phyloP scores from a whole-genome alignment of 352 stramenopile species.

The Elongisporangium anandrum region DNA sequence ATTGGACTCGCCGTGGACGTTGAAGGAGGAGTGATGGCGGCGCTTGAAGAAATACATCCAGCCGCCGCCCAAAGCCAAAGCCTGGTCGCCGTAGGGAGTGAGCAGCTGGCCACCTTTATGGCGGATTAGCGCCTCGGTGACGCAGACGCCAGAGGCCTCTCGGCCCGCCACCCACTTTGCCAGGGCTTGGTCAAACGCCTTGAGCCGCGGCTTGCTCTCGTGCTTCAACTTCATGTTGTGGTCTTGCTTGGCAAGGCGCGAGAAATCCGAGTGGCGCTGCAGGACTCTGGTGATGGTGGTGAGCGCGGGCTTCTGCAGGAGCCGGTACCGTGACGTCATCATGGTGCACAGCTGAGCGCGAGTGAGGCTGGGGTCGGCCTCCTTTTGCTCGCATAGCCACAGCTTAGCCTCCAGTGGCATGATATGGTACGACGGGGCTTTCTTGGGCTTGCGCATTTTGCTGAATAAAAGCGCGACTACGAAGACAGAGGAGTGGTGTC shows the following conservation, averaged over 20 bases:
- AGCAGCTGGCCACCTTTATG: background rate
- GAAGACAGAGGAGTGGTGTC: no score
- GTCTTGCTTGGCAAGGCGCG: background rate
- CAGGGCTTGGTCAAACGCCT: background rate
- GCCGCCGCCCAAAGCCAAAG: background rate
- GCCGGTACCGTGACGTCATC: background rate
- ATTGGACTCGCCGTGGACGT: background rate
- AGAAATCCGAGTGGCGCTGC: no score
- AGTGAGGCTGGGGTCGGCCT: background rate
- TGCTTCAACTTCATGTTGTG: background rate
- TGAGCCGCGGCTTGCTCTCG: background rate
- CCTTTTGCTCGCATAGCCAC: background rate
- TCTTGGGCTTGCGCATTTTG: no score
- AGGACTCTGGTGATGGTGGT: background rate
- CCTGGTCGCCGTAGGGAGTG: no score
- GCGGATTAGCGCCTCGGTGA: no score
- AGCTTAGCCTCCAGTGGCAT: background rate
- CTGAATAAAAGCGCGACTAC: no score
- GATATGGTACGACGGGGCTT: no score
- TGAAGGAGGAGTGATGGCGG: background rate
- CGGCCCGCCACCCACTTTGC: background rate
- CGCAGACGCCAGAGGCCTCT: no score
- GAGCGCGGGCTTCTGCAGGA: background rate
- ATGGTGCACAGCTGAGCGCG: background rate
- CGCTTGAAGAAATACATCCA: background rate